Percentiles rank a stretch among this genome's conserved stretches.
Evolutionary conservation across 2,329 filamentous ascomycete genomes (phyloP).

Genomic region (Diplodia sapinea): DNA sequence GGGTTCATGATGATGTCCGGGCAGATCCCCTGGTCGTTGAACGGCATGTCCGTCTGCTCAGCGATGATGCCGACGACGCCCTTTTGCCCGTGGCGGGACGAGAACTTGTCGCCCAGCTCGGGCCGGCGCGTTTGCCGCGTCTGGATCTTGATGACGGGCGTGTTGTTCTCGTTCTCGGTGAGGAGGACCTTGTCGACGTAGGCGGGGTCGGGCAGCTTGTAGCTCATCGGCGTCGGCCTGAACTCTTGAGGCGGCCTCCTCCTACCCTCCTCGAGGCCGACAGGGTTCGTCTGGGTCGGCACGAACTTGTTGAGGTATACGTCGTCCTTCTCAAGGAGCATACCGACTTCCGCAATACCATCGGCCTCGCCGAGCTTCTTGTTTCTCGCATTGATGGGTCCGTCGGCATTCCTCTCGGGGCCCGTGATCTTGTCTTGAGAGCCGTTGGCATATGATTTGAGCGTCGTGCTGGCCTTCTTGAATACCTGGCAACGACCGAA

Average conservation of each 20-base stretch:
- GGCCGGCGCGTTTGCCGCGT: constrained; percentile 94
- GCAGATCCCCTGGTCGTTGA: constrained; percentile 86
- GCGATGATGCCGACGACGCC: constrained; percentile 97
- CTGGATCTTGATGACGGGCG: constrained; percentile 88
- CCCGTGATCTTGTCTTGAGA: constrained; percentile 61
- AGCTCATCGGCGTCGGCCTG: constrained; percentile 71
- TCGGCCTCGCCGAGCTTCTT: constrained; percentile 76
- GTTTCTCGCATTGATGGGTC: constrained; percentile 59
- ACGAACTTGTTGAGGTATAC: constrained; percentile 90
- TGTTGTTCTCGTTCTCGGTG: constrained; percentile 85
- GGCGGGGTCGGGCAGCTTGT: constrained; percentile 80
- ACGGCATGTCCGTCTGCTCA: constrained; percentile 95
- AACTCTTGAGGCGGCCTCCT: constrained; percentile 52
- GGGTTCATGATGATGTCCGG: constrained; percentile 99
- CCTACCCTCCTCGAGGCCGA: constrained; percentile 60
- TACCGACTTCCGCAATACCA: constrained; percentile 85
- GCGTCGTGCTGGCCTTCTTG: constrained; percentile 84
- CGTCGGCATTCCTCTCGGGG: constrained; percentile 66
- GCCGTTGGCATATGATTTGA: constrained; percentile 89
- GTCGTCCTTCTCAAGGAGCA: constrained; percentile 77
- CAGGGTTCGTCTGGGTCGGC: constrained; percentile 77
- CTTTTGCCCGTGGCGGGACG: constrained; percentile 96
- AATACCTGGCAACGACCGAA: constrained; percentile 99
- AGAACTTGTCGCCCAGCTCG: constrained; percentile 98
- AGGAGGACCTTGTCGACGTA: constrained; percentile 98